phyloP scores from a whole-genome alignment of 169 alveolate species.

The Fabrea salina region DNA sequence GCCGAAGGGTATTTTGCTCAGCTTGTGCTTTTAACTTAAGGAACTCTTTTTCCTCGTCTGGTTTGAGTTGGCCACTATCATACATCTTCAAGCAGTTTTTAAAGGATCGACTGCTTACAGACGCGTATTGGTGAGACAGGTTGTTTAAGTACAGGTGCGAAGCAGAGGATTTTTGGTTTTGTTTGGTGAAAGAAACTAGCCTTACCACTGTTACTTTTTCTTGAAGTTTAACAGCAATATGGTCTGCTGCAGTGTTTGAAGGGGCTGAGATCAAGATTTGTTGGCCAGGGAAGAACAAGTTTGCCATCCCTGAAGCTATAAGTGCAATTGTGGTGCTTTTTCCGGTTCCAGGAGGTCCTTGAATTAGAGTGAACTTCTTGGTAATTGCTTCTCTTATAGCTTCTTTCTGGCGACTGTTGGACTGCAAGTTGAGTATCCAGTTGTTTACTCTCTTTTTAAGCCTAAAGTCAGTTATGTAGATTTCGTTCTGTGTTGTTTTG shows the following conservation, averaged over 20 bases:
- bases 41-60: conserved; percentile 80
- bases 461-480: too few relatives aligned
- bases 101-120: too few relatives aligned
- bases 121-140: too few relatives aligned
- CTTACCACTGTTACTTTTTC: conserved; percentile 90
- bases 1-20: conserved; percentile 78
- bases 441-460: too few relatives aligned
- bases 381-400: conserved; percentile 90
- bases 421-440: too few relatives aligned
- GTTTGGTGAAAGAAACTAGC: conserved; percentile 84
- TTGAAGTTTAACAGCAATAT: conserved; percentile 90
- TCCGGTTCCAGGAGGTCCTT: conserved; percentile 99
- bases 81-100: too few relatives aligned
- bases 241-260: conserved; percentile 94
- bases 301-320: conserved; percentile 40
- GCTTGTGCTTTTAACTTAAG: conserved; percentile 79
- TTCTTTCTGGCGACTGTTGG: conserved; percentile 87
- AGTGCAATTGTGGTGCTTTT: conserved; percentile 94
- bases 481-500: too few relatives aligned
- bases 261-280: conserved; percentile 93
- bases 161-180: too few relatives aligned
- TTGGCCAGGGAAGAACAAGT: too few relatives aligned
- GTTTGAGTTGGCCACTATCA: conserved; percentile 80
- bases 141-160: too few relatives aligned
- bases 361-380: conserved; percentile 88